A percentile compares a stretch with the other conserved stretches of the same genome.
These are phyloP conservation scores for Inga leiocalycina DNA, from an alignment of 306 rosid genomes.

Conservation along the genomic window DNA sequence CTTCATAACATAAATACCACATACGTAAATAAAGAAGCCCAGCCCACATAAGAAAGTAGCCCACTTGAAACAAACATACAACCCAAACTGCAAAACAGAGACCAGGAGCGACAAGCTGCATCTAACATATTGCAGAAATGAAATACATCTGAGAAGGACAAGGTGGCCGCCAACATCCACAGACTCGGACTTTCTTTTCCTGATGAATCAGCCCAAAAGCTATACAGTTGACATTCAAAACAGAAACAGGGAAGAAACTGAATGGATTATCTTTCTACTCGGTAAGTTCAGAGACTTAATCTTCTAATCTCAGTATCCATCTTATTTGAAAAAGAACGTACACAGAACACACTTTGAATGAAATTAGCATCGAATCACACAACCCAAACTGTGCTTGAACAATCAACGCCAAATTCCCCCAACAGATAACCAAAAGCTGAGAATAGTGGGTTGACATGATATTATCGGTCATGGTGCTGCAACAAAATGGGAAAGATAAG, in stretches of 20 bases:
- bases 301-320: no score
- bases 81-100: no score
- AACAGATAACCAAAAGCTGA: not conserved
- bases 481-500: constrained; percentile 59
- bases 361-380: not conserved
- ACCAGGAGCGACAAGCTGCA: no score
- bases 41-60: no score
- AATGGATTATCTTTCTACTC: no score
- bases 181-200: not conserved
- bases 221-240: not conserved
- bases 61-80: no score
- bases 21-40: no score
- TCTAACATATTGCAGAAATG: no score
- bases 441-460: not conserved
- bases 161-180: not conserved
- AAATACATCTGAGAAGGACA: no score
- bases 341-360: not conserved
- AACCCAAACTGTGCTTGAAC: not conserved
- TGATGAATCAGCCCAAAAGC: not conserved
- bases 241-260: not conserved
- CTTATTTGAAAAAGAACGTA: not conserved
- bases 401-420: not conserved
- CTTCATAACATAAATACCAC: no score
- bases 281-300: no score
- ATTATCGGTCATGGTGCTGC: not conserved